Base-by-base conservation (phyloP, 1,139 yeast species). In the Spencermartinsiella ligniputridi region DNA sequence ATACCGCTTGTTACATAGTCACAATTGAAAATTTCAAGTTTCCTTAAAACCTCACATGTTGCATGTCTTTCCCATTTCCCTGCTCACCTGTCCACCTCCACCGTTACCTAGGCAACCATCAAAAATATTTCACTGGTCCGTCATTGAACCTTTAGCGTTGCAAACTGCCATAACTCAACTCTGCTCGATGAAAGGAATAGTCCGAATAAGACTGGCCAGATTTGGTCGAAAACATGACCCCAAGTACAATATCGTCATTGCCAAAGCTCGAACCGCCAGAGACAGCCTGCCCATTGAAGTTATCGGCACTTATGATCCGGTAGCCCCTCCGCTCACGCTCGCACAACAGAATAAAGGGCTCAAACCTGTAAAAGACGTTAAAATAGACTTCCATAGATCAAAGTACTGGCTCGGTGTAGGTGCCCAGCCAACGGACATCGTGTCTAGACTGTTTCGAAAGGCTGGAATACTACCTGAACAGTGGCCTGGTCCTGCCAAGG, bases 331-430 rank as follows among this genome's bases (percentile, higher is more conserved):
- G 17, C 66, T 81, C 50, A 73, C 87, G 0, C 75, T 80, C 29
- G 78, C 73, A 53, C 81, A 80, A 53, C 71, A 69, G 52, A 72
- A 69, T 18, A 61, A 52, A 3, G 67, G 68, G 3, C 79, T 81
- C n/a, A 71, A 76, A 52, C 88, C 94, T 18, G 74, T 76, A 44
- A 92, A 92, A 63, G 89, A 89, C 55, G 78, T 92, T 34, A 77
- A 80, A 54, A 71, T 92, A 39, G 97, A 92, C 63, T 88, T 92
- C 61, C 81, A 81, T 53, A 79, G 97, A 55, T 80, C 96, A n/a
- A 88, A 88, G 65, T 94, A 92, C 68, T 92, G 99, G 99, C 70
- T 92, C 37, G 96, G 97, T 60, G 96, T 88, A 13, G 99, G 99
- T n/a, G 98, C 97, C 1, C 95, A 86, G 62, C 95, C 96, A 3